Percentiles rank a stretch among this genome's conserved stretches.
Evolutionary conservation across 345 rosid genomes (phyloP).

Genomic region (Excoecaria agallocha): DNA sequence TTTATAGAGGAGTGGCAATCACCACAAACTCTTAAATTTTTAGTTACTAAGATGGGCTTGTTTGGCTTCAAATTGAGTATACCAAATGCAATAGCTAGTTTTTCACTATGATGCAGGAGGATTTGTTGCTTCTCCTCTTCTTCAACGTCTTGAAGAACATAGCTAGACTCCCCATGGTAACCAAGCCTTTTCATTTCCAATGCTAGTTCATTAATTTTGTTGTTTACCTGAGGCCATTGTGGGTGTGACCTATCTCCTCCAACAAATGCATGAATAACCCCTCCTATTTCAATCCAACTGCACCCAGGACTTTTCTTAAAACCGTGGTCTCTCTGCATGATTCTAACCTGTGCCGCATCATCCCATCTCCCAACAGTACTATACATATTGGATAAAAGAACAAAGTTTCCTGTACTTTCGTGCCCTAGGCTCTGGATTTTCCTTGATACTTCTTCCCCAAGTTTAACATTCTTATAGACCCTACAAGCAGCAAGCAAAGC

Average conservation of each 20-base stretch:
- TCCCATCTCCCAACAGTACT: constrained; percentile 53
- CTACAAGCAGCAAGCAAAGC: constrained; percentile 57
- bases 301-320: constrained; percentile 51
- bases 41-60: constrained; percentile 24
- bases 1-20: constrained; percentile 32
- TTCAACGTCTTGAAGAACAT: constrained; percentile 35
- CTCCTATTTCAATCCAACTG: constrained; percentile 44
- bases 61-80: constrained; percentile 19
- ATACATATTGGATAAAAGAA: constrained; percentile 52
- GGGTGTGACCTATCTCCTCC: constrained; percentile 41
- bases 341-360: constrained; percentile 47
- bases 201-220: constrained; percentile 26
- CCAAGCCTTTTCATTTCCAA: constrained; percentile 34
- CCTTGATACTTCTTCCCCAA: constrained; percentile 51
- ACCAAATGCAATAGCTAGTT: constrained; percentile 35
- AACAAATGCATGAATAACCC: constrained; percentile 33
- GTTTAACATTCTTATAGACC: constrained; percentile 47
- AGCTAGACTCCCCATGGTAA: constrained; percentile 26
- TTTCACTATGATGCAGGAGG: constrained; percentile 34
- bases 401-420: constrained; percentile 44
- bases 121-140: constrained; percentile 35
- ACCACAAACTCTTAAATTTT: constrained; percentile 24
- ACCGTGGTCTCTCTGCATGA: constrained; percentile 31
- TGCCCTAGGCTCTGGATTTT: constrained; percentile 46
- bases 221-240: constrained; percentile 25